Evolutionary conservation across 225 moss, liverwort and hornwort genomes (phyloP).

Genomic region (Straminergon stramineum): DNA sequence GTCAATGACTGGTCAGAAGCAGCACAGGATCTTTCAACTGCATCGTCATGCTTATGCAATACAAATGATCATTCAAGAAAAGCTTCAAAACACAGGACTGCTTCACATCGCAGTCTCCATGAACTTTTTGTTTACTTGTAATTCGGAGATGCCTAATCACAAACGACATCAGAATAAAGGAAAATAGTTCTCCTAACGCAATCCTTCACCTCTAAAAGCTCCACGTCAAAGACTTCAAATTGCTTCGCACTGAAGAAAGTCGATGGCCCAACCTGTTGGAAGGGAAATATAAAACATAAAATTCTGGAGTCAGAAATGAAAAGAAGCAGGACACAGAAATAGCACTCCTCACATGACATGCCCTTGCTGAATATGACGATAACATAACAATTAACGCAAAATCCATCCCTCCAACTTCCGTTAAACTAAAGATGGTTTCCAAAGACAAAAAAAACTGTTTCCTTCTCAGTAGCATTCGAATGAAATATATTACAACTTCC

Average conservation of each 20-base stretch:
- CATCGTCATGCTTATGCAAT: not conserved
- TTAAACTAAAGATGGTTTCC: not conserved
- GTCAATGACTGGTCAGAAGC: not conserved
- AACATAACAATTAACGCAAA: not conserved
- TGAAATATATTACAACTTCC: not conserved
- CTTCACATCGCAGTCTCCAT: not conserved
- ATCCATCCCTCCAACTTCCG: not conserved
- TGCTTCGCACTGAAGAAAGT: conserved; percentile 99
- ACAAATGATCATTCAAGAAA: not conserved
- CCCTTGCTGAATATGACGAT: not conserved
- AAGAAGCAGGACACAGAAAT: not conserved
- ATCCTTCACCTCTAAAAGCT: conserved; percentile 79
- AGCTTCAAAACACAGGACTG: not conserved
- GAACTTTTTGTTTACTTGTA: not conserved
- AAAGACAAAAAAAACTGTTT: not conserved
- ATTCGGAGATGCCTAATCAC: conserved; percentile 40
- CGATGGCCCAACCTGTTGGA: conserved; percentile 77
- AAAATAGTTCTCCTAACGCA: conserved; percentile 79
- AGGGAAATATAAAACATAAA: not conserved
- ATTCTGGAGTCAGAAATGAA: not conserved
- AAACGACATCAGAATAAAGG: conserved; percentile 94
- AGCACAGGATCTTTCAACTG: not conserved
- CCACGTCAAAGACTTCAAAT: conserved; percentile 98
- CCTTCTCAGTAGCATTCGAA: not conserved
- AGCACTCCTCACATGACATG: not conserved